Base-by-base conservation (phyloP, 1,284 basidiomycete genomes). In the Apiotrichum domesticum region DNA sequence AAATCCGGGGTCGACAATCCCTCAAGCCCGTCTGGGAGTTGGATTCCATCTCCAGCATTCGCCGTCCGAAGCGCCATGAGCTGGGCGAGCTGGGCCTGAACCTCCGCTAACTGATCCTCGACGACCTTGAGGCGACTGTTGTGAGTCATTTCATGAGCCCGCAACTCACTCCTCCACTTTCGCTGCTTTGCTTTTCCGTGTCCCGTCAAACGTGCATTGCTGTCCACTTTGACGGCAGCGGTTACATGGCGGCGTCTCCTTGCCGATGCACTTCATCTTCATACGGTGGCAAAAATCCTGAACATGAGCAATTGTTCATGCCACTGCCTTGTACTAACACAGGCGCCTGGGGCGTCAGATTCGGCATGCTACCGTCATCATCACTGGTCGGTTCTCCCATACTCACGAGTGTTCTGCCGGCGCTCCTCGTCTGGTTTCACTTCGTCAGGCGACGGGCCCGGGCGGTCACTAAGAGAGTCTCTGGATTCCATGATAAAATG, bases 121-220 rank as follows among this genome's bases (percentile, higher is more conserved):
- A 94, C 83, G 67, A 84, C 86, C 65, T 88, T 85, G 63, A 94
- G 88, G 52, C 90, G 89, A 72, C 90, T 94, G 69, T 5, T 10
- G 14, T 51, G 13, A 50, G 48, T 39, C 6, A 11, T 33, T 21
- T 10, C 21, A 34, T 21, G 21, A 21, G 21, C 10, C 15, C 5
- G 29, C 21, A 21, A 81, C 88, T 76, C 74, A 92, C 90, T 91
- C 90, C 60, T 92, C 78, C 4, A 90, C 89, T 39, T 88, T 88
- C 29, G 64, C 58, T 5, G 63, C 78, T 87, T 74, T 74, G 48
- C 61, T 88, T 56, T 89, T 89, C 3, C 89, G 88, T 47, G 90
- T 90, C 63, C 92, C 93, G 72, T 93, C 90, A 67, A 94, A 93
- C 15, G 92, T 81, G 78, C 90, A 94, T 50, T 88, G 86, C 15